Evolutionary conservation across 345 rosid species (phyloP).

Genomic region (Triadica sebifera): DNA sequence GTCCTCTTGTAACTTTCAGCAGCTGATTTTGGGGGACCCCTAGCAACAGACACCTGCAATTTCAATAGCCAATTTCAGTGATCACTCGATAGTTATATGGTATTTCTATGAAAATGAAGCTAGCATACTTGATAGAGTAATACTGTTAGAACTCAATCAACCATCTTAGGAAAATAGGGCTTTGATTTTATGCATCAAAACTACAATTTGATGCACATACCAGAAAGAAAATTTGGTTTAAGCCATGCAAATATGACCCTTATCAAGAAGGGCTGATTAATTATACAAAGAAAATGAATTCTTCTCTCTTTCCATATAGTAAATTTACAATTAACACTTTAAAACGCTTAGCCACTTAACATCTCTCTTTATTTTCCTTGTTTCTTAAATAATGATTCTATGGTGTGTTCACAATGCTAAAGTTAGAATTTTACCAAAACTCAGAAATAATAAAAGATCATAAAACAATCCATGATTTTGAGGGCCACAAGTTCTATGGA

Average conservation of each 20-base stretch:
- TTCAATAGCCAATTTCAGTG: neutral
- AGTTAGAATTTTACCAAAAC: neutral
- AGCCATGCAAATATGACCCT: neutral
- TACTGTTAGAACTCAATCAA: neutral
- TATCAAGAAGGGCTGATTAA: neutral
- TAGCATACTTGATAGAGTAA: neutral
- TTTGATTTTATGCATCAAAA: neutral
- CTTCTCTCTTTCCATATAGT: neutral
- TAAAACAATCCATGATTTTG: neutral
- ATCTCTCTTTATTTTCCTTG: no score
- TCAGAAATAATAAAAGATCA: neutral
- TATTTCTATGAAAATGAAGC: neutral
- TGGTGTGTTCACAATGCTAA: no score
- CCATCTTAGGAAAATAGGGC: neutral
- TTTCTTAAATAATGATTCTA: no score
- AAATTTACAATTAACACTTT: neutral
- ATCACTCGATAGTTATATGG: neutral
- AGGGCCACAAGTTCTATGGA: neutral
- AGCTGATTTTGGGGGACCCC: constrained; percentile 54
- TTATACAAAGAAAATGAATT: neutral
- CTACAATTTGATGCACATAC: neutral
- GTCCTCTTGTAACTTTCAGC: constrained; percentile 48
- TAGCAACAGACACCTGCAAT: constrained; percentile 57
- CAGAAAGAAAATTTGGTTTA: neutral
- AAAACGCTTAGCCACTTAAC: no score